Percentiles rank a stretch among this genome's conserved stretches.
phyloP scores from a whole-genome alignment of 31 red algal genomes.

The Porphyra umbilicalis region DNA sequence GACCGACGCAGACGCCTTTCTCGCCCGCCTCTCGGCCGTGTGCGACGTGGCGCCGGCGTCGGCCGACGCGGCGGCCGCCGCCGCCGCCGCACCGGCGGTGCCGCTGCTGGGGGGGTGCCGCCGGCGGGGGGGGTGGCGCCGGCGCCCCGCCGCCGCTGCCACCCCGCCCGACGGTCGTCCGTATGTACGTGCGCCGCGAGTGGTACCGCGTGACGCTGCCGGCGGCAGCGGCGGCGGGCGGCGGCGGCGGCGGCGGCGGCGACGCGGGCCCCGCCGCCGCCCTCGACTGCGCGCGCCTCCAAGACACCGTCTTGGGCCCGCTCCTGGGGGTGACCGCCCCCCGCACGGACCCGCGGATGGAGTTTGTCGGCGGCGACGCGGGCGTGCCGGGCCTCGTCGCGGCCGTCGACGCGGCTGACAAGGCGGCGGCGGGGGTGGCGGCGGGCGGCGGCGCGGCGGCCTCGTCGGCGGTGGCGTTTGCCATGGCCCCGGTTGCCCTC shows the following conservation, averaged over 20 bases:
- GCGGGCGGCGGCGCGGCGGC: slow-evolving; percentile 14
- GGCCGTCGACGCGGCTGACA: slow-evolving; percentile 12
- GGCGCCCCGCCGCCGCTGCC: no score
- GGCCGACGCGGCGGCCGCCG: no score
- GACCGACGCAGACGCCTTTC: slow-evolving; percentile 6
- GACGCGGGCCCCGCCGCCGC: slow-evolving; percentile 7
- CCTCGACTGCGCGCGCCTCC: slow-evolving; percentile 32
- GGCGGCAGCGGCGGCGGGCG: not conserved
- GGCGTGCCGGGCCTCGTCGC: not conserved
- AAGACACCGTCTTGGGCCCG: slow-evolving; percentile 15
- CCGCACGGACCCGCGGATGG: slow-evolving; percentile 16
- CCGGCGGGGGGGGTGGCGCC: not conserved
- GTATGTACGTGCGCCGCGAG: slow-evolving; percentile 13
- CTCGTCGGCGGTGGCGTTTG: slow-evolving; percentile 24
- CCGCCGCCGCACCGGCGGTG: no score
- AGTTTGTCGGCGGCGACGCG: slow-evolving; percentile 51
- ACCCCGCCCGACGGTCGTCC: not conserved
- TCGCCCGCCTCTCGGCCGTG: slow-evolving; percentile 10
- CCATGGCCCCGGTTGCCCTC: slow-evolving; percentile 24
- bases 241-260: not conserved
- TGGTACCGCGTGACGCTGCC: slow-evolving; percentile 32
- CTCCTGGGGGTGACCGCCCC: slow-evolving; percentile 28
- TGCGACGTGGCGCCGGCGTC: no score
- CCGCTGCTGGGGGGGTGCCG: not conserved
- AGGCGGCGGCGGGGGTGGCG: slow-evolving; percentile 19